Evolutionary conservation across 1,284 basidiomycete species (phyloP).

Genomic region (Irpex lacteus): DNA sequence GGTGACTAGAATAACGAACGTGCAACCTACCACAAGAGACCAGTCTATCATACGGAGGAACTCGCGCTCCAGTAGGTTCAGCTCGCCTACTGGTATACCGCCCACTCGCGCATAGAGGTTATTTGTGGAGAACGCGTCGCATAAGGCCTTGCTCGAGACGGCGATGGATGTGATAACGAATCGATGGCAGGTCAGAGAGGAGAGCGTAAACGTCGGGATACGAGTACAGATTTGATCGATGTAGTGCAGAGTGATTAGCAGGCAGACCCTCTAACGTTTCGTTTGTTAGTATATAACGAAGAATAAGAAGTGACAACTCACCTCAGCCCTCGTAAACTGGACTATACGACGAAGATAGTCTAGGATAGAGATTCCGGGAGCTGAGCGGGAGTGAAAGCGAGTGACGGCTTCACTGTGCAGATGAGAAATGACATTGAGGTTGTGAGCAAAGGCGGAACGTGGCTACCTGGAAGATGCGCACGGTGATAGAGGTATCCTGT

Average conservation of each 20-base stretch:
- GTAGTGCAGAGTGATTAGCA: constrained; percentile 88
- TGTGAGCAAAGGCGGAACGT: constrained; percentile 20
- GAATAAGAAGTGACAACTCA: constrained; percentile 27
- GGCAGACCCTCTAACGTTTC: constrained; percentile 70
- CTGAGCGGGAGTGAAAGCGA: constrained; percentile 88
- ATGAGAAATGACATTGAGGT: constrained; percentile 15
- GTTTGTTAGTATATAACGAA: not conserved
- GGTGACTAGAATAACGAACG: constrained; percentile 13
- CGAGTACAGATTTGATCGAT: constrained; percentile 92
- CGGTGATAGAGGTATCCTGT: constrained; percentile 84
- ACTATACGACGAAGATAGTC: constrained; percentile 93
- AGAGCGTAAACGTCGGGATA: constrained; percentile 84
- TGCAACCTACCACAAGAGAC: constrained; percentile 80
- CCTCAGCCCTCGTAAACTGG: constrained; percentile 91
- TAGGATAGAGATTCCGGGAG: constrained; percentile 80
- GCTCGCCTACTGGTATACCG: constrained; percentile 84
- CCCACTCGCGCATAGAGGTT: constrained; percentile 92
- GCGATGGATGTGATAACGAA: constrained; percentile 90
- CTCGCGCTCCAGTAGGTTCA: constrained; percentile 91
- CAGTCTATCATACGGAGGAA: constrained; percentile 89
- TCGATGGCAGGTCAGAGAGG: constrained; percentile 92
- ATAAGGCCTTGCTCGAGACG: constrained; percentile 87
- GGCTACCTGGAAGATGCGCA: constrained; percentile 39
- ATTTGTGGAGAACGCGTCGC: constrained; percentile 92
- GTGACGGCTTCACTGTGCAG: constrained; percentile 74